These are phyloP conservation scores for Mrakia frigida DNA, from an alignment of 768 basidiomycete genomes.

Conservation along the genomic window DNA sequence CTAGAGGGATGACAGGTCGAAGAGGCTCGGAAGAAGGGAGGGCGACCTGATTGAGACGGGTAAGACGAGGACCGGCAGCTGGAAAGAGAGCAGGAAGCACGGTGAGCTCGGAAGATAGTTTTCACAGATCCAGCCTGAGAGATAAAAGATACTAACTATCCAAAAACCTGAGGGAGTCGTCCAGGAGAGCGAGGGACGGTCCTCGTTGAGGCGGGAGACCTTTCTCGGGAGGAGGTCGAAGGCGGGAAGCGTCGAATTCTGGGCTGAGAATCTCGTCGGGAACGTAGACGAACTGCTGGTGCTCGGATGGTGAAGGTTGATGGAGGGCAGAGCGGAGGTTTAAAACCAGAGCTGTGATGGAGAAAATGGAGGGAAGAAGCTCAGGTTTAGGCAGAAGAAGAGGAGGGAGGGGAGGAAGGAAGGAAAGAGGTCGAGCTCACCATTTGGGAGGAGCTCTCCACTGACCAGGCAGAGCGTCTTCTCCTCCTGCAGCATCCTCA, in stretches of 20 bases:
- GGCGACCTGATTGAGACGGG: not conserved
- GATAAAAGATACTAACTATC: not conserved
- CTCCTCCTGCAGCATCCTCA: conserved; percentile 9
- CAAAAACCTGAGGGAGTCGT: not conserved
- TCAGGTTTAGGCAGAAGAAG: not conserved
- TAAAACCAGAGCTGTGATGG: not conserved
- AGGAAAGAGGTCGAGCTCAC: not conserved
- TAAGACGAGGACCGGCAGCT: not conserved
- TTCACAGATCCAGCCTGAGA: not conserved
- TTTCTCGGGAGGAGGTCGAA: not conserved
- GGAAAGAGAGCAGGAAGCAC: not conserved
- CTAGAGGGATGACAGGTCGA: not conserved
- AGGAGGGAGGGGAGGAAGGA: not conserved
- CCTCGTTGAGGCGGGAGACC: not conserved
- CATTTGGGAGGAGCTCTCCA: not conserved
- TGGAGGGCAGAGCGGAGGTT: not conserved
- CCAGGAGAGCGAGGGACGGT: not conserved
- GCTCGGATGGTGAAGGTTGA: not conserved
- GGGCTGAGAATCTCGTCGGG: not conserved
- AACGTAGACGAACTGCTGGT: not conserved
- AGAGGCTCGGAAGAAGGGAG: conserved; percentile 3
- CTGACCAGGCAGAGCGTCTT: not conserved
- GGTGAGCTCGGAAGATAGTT: not conserved
- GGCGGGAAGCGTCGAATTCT: not conserved
- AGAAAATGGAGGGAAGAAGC: not conserved